Evolutionary conservation across 441 rosid genomes (phyloP).

Genomic region (Cnidoscolus chayamansa): DNA sequence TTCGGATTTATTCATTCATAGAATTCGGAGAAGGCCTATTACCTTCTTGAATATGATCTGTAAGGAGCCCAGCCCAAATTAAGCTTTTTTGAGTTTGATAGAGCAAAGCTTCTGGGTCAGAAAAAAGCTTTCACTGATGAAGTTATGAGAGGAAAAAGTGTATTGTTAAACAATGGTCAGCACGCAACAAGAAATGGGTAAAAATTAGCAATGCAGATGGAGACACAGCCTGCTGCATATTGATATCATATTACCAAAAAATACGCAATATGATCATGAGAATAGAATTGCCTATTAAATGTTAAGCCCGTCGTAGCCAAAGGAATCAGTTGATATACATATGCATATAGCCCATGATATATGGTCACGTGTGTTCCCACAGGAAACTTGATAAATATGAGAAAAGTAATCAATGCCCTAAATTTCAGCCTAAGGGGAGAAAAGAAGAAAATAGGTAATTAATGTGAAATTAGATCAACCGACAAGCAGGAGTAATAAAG

Average conservation of each 20-base stretch:
- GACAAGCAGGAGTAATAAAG: too few species aligned
- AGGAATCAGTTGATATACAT: not conserved
- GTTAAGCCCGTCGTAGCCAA: constrained; percentile 12
- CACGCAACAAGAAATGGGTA: not conserved
- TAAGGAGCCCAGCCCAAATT: too few species aligned
- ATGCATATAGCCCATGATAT: not conserved
- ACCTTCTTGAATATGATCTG: too few species aligned
- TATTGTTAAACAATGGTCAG: not conserved
- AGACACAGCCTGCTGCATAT: constrained; percentile 7
- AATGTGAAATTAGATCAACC: not conserved
- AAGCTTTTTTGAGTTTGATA: too few species aligned
- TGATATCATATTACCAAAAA: not conserved
- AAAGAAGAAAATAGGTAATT: not conserved
- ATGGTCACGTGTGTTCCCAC: constrained; percentile 4
- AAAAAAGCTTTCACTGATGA: too few species aligned
- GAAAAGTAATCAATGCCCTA: not conserved
- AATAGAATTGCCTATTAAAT: constrained; percentile 14
- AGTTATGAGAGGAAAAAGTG: too few species aligned
- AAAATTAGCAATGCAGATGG: not conserved
- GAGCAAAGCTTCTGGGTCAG: too few species aligned
- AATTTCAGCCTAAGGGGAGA: not conserved
- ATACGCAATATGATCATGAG: not conserved
- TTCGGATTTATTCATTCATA: too few species aligned
- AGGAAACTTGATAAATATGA: not conserved
- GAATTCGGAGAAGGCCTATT: too few species aligned